Evolutionary conservation across 352 stramenopile species (phyloP).

Genomic region (Phytophthora agathidicida): DNA sequence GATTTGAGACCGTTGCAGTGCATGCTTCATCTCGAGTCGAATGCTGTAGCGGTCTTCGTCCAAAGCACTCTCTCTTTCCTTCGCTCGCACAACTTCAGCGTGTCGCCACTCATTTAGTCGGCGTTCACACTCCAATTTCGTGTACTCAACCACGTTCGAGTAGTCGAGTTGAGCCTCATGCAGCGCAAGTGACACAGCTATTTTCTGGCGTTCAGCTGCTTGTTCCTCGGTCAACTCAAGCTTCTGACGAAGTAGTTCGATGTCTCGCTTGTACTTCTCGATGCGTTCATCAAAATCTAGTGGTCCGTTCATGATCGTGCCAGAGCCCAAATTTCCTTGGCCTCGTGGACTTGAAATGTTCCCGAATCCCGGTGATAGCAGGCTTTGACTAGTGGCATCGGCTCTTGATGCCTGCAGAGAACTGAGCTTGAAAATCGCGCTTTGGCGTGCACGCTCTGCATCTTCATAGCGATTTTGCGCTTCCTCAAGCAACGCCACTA

Average conservation of each 20-base stretch:
- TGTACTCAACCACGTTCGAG: conserved; percentile 49
- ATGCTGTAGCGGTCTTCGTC: conserved; percentile 75
- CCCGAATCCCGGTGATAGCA: conserved; percentile 19
- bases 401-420: conserved; percentile 51
- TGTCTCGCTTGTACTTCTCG: conserved; percentile 72
- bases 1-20: conserved; percentile 62
- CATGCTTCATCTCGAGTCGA: conserved; percentile 65
- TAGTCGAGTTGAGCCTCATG: conserved; percentile 56
- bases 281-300: conserved; percentile 42
- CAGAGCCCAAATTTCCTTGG: neutral
- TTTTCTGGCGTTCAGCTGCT: conserved; percentile 52
- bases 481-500: conserved; percentile 45
- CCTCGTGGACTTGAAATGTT: conserved; percentile 2
- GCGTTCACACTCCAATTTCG: conserved; percentile 56
- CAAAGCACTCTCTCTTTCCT: conserved; percentile 56
- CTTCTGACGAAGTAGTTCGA: conserved; percentile 66
- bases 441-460: conserved; percentile 58
- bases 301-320: neutral
- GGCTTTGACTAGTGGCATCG: conserved; percentile 27
- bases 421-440: conserved; percentile 69
- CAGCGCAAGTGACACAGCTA: conserved; percentile 56
- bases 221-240: conserved; percentile 59
- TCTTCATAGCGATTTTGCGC: conserved; percentile 56
- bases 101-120: conserved; percentile 58
- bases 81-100: conserved; percentile 56